Base-by-base conservation (phyloP, 192 early-diverging fungal genomes). In the Kickxella alabastrina region DNA sequence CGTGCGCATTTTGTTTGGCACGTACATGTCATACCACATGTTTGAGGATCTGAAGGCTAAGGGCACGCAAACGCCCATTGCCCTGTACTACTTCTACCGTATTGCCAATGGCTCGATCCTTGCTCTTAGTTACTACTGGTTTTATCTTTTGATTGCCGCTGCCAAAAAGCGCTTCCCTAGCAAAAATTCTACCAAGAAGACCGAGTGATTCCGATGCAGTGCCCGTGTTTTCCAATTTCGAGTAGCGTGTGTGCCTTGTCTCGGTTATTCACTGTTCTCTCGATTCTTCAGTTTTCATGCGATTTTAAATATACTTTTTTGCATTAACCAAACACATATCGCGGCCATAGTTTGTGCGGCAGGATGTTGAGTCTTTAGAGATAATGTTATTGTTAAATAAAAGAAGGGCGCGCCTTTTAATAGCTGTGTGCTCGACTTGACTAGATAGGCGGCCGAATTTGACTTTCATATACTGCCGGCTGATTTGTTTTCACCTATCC, bases 1-100 rank as follows among this genome's bases (percentile, higher is more conserved):
- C 25, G 82, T 81, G 1, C 82, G 94, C 26, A 80, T 94, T 41
- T 54, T 87, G 10, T 91, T 83, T 79, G 91, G 94, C 6, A 45
- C 83, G 12, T 81, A 80, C 54, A 84, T 86, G 82, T 87, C 87
- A 8, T 83, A 79, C 49, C 57, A 83, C 15, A 17, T 76, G 68
- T 76, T 76, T 52, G 46, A 54, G 22, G 73, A 76, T 6, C 62
- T 76, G 15, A 53, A 53, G 15, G 41, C 73, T 28, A 56, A 50
- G 8, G 73, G 73, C 12, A 51, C 65, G 1, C 42, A 54, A 13
- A 76, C 62, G 8, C 48, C 73, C 2, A 43, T 47, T 13, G 21
- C 17, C 17, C 25, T 76, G 21, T 69, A 69, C 34, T 76, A 76
- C 46, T 62, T 76, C 42, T 76, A 76, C 52, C 66, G 73, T 44